Evolutionary conservation across 129 eudicot genomes (phyloP).

Genomic region (Saussurea involucrata): DNA sequence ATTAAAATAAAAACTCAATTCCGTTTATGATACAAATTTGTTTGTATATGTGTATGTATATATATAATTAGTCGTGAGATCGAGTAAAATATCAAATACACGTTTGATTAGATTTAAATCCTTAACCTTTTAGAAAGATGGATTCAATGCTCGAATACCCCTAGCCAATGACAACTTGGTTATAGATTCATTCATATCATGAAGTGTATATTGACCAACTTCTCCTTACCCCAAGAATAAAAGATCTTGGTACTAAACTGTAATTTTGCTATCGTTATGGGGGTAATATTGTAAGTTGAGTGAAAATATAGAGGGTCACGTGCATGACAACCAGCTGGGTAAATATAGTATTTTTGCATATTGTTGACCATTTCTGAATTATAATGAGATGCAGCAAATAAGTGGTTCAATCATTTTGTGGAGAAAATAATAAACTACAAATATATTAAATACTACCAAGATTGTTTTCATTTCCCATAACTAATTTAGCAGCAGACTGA

Average conservation of each 20-base stretch:
- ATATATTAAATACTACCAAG: slow-evolving; percentile 1
- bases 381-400: background rate
- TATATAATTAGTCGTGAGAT: background rate
- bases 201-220: too few relatives aligned
- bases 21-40: background rate
- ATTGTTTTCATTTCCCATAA: slow-evolving; percentile 38
- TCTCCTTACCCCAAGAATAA: too few relatives aligned
- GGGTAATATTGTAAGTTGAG: background rate
- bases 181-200: too few relatives aligned
- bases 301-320: background rate
- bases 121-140: too few relatives aligned
- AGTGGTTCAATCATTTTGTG: slow-evolving; percentile 23
- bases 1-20: too few relatives aligned
- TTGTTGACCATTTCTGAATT: background rate
- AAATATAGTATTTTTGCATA: background rate
- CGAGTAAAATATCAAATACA: too few relatives aligned
- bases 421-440: background rate
- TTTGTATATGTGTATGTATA: background rate
- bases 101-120: too few relatives aligned
- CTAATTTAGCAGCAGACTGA: slow-evolving; percentile 20
- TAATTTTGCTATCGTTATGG: background rate
- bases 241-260: too few relatives aligned
- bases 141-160: too few relatives aligned
- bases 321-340: background rate
- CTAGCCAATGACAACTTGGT: too few relatives aligned